Evolutionary conservation across 75 land plant genomes (phyloP).

Genomic region (Selaginella moellendorffii): DNA sequence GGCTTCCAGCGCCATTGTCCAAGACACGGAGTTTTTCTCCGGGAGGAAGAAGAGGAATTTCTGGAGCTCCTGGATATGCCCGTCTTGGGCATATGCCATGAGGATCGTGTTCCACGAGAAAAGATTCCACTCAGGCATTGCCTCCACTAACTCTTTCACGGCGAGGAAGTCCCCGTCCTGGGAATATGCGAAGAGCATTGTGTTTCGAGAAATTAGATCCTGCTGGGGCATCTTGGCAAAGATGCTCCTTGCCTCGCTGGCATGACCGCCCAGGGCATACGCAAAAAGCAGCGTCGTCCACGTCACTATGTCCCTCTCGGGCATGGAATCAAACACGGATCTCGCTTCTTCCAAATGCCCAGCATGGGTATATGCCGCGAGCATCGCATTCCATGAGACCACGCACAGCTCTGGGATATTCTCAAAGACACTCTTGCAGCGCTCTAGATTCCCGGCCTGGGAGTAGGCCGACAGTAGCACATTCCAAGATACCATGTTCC

Average conservation of each 20-base stretch:
- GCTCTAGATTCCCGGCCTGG: not conserved
- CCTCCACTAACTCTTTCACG: not conserved
- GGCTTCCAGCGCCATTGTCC: not conserved
- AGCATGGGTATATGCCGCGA: not conserved
- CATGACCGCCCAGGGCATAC: not conserved
- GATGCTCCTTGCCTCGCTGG: constrained; percentile 1
- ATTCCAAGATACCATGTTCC: constrained; percentile 5
- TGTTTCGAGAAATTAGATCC: not conserved
- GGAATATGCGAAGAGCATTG: not conserved
- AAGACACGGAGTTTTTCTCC: not conserved
- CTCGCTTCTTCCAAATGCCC: not conserved
- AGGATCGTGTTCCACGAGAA: not conserved
- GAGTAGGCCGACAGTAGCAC: not conserved
- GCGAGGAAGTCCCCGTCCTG: not conserved
- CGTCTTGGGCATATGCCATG: not conserved
- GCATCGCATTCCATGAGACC: constrained; percentile 1
- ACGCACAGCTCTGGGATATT: not conserved
- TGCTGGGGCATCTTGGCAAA: not conserved
- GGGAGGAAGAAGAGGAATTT: not conserved
- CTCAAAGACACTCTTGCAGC: not conserved
- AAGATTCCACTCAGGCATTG: not conserved
- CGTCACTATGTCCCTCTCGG: not conserved
- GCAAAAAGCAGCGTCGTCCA: not conserved
- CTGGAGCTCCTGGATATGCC: not conserved
- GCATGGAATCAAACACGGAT: not conserved